These are phyloP conservation scores for Apiospora hydei DNA, from an alignment of 2,329 filamentous ascomycete genomes.

Conservation along the genomic window DNA sequence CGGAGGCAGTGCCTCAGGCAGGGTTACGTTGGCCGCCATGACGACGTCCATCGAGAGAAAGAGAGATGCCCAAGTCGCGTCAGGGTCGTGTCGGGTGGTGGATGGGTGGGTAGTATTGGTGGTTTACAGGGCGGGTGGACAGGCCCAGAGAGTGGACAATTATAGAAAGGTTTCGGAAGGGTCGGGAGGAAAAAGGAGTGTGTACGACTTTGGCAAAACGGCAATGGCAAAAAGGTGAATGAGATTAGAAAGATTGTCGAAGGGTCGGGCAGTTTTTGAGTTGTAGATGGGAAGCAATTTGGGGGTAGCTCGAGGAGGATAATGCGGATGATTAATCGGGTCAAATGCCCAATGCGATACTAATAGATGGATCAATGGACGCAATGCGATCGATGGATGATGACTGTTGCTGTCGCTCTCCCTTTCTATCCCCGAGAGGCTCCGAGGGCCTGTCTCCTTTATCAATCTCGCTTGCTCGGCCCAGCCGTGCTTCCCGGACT, in stretches of 20 bases:
- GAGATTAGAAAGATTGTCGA: constrained; percentile 8
- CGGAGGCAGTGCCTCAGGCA: constrained; percentile 75
- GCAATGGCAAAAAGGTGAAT: not conserved
- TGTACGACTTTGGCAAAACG: constrained; percentile 15
- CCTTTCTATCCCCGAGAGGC: constrained; percentile 8
- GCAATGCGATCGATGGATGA: constrained; percentile 1
- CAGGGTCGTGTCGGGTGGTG: constrained; percentile 1
- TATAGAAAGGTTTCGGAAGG: not conserved
- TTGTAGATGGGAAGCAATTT: constrained; percentile 7
- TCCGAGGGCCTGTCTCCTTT: constrained; percentile 21
- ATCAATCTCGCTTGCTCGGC: constrained; percentile 23
- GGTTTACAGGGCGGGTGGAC: not conserved
- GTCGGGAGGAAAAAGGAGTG: constrained; percentile 2
- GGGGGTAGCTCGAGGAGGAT: not conserved
- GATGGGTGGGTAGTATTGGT: not conserved
- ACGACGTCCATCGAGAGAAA: constrained; percentile 27
- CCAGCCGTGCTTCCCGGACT: constrained; percentile 18
- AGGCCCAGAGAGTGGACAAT: not conserved
- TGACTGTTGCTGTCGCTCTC: constrained; percentile 7
- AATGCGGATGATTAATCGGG: constrained; percentile 11
- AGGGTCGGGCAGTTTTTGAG: constrained; percentile 14
- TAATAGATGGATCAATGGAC: not conserved
- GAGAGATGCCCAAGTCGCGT: constrained; percentile 14
- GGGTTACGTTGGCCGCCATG: constrained; percentile 59
- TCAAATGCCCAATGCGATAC: not conserved